Conservation (phyloP, 2,329 filamentous ascomycete species). For the Plenodomus tracheiphilus region DNA sequence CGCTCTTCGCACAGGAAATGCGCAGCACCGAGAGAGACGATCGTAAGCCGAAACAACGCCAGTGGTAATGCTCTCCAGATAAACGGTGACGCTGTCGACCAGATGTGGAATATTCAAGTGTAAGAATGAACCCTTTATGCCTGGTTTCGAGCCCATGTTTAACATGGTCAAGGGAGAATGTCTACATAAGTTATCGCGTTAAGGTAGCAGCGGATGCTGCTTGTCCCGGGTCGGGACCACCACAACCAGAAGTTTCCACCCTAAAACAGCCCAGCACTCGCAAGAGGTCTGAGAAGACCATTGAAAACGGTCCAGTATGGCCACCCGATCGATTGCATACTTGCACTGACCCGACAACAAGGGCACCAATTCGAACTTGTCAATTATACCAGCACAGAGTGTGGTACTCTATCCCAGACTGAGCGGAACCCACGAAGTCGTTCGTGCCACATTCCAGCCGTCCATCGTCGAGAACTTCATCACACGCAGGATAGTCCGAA, state of each 20-base stretch:
- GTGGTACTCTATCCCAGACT: background rate
- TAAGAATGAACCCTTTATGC: conserved; percentile 1
- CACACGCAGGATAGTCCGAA: background rate
- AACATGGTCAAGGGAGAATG: conserved; percentile 3
- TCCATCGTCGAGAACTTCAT: too few species aligned
- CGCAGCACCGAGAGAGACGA: background rate
- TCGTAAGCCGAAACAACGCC: conserved; percentile 5
- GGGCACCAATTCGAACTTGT: background rate
- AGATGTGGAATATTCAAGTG: conserved; percentile 3
- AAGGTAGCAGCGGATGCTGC: background rate
- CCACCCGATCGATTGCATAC: background rate
- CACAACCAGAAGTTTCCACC: background rate
- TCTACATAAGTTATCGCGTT: background rate
- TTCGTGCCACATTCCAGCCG: background rate
- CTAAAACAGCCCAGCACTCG: background rate
- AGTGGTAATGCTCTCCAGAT: conserved; percentile 5
- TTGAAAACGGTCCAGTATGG: background rate
- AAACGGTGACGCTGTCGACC: conserved; percentile 1
- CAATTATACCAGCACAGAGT: background rate
- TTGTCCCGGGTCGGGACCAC: background rate
- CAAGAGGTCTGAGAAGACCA: background rate
- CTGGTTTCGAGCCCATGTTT: background rate
- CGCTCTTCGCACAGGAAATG: background rate
- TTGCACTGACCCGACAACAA: background rate
- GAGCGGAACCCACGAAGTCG: background rate